Percentiles rank a stretch among this genome's conserved stretches.
phyloP scores from a whole-genome alignment of 2,329 filamentous ascomycete species.

The Camptophora hylomeconis region DNA sequence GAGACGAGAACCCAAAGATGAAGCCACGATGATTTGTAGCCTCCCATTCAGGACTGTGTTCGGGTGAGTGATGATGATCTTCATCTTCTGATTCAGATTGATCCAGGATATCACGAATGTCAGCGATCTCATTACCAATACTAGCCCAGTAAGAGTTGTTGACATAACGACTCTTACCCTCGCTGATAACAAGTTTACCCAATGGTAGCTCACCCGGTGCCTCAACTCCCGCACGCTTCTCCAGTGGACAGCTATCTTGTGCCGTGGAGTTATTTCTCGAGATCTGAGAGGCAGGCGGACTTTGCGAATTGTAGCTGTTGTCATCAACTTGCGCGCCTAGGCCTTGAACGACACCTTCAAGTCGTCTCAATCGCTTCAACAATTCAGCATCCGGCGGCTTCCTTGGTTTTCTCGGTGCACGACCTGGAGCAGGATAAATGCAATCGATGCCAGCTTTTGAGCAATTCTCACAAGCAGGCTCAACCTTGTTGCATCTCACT shows the following conservation, averaged over 20 bases:
- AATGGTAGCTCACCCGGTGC: no score
- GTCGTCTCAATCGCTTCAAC: slow-evolving; percentile 41
- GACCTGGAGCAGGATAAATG: slow-evolving; percentile 48
- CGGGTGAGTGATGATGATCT: slow-evolving; percentile 37
- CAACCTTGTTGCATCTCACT: slow-evolving; percentile 34
- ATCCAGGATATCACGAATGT: slow-evolving; percentile 48
- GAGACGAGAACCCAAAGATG: slow-evolving; percentile 47
- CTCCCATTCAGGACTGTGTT: slow-evolving; percentile 22
- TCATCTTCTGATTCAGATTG: slow-evolving; percentile 42
- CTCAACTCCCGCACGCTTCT: no score
- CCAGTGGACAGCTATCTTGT: no score
- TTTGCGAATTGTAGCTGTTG: no score
- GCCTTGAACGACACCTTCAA: slow-evolving; percentile 49
- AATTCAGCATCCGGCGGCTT: slow-evolving; percentile 48
- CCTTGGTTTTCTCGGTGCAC: slow-evolving; percentile 45
- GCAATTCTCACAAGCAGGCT: slow-evolving; percentile 35
- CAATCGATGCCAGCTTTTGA: slow-evolving; percentile 42
- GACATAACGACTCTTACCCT: slow-evolving; percentile 47
- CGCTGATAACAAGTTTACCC: slow-evolving; percentile 45
- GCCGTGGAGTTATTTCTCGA: no score
- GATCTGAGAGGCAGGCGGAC: no score
- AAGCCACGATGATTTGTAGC: slow-evolving; percentile 43
- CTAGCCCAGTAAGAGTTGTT: slow-evolving; percentile 50
- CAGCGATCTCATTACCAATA: slow-evolving; percentile 50
- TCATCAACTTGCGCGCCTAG: slow-evolving; percentile 36